Percentiles rank a stretch among this genome's conserved stretches.
Conservation (phyloP, 2,329 filamentous ascomycete species). For the Xylariaceae sp. region DNA sequence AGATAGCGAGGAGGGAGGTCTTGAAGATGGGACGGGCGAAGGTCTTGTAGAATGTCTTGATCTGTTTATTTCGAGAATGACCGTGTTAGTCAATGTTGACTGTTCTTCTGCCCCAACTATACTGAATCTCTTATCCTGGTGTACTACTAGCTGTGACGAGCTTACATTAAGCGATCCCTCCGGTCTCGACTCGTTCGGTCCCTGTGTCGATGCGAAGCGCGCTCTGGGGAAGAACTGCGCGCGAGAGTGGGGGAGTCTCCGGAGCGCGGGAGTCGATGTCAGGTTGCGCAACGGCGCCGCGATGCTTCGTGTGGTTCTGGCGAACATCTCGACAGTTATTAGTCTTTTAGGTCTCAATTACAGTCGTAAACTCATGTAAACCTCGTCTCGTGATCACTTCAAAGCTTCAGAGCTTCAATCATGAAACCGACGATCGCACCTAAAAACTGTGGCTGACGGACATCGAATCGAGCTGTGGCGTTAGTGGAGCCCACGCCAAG, state of each 20-base stretch:
- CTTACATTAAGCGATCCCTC: slow-evolving; percentile 20
- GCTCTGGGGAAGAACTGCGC: slow-evolving; percentile 4
- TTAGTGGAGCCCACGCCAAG: neutral
- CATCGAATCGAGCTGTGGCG: neutral
- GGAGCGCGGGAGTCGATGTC: neutral
- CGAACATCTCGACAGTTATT: slow-evolving; percentile 6
- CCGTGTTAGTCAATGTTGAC: slow-evolving; percentile 1
- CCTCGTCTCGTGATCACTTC: neutral
- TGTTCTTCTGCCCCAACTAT: too few relatives aligned
- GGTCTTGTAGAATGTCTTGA: slow-evolving; percentile 67
- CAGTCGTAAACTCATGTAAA: neutral
- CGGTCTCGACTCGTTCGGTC: slow-evolving; percentile 5
- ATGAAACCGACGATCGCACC: neutral
- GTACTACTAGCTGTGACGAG: neutral
- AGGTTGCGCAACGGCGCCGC: slow-evolving; percentile 15
- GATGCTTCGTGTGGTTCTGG: slow-evolving; percentile 2
- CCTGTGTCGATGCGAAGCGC: slow-evolving; percentile 22
- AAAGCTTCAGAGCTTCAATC: slow-evolving; percentile 1
- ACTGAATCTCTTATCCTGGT: neutral
- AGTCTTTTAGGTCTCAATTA: neutral
- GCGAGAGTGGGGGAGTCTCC: slow-evolving; percentile 5
- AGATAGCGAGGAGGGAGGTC: slow-evolving; percentile 66
- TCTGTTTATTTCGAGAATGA: slow-evolving; percentile 4
- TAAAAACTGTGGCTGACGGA: slow-evolving; percentile 4
- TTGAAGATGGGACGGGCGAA: slow-evolving; percentile 70